Base-by-base conservation (phyloP, 768 basidiomycete species). In the Austroboletus festivus region DNA sequence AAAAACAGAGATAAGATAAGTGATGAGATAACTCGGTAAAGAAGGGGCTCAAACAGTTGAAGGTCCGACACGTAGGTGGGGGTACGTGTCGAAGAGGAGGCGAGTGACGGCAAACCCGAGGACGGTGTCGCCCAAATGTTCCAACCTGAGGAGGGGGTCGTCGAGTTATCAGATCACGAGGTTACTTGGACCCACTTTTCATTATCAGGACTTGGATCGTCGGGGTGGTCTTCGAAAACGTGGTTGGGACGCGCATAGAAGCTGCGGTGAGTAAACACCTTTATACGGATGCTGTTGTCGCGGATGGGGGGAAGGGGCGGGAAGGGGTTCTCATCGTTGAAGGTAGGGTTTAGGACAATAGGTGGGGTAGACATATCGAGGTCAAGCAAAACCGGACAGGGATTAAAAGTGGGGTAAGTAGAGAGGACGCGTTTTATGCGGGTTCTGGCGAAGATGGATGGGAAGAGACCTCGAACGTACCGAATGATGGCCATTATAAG, bases 131-230 rank as follows among this genome's bases (percentile, higher is more conserved):
- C 89, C 89, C 3, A 89, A 68, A 65, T 89, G 85, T 61, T 91
- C 89, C 44, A 79, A 77, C 60, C 88, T 90, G 60, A 3, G 19
- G 11, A 9, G 26, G 20, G 0, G 3, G 26, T 13, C 3, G 22
- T 13, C 54, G 16, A 49, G 50, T 3, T 1, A 11, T 4, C 10
- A 5, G 22, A 45, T 28, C 15, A 4, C 33, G 18, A 15, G 10
- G n/a, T 13, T 38, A 15, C 11, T 38, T 31, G 20, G 23, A 63
- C 73, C 56, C 46, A 88, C 89, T 80, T 85, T 70, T 91, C 89
- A 53, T 91, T 90, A 61, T 91, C 89, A 6, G 86, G 88, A 43
- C 84, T 85, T 2, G 77, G 82, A 65, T 91, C 88, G 53, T 79
- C 73, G 0, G 74, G 78, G 31, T 71, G 74, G 64, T 91, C 89